phyloP scores from a whole-genome alignment of 148 eudicot species.

The Vaccinium vitisidaea region DNA sequence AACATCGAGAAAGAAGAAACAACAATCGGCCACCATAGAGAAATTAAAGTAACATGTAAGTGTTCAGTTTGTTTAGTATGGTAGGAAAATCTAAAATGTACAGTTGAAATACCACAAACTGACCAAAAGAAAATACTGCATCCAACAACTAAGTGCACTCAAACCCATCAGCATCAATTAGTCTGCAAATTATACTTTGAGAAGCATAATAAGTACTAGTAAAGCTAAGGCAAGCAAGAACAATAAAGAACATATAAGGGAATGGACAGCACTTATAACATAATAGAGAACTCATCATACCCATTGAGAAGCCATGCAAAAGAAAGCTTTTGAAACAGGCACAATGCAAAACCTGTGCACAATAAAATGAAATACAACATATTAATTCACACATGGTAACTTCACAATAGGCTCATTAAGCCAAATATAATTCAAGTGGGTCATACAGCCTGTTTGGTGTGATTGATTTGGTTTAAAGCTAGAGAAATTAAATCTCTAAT shows the following conservation, averaged over 20 bases:
- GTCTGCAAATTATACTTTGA: not conserved
- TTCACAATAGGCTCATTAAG: not conserved
- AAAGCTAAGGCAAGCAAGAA: not conserved
- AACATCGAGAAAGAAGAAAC: not conserved
- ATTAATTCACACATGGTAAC: not conserved
- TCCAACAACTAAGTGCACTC: not conserved
- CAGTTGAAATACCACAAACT: not conserved
- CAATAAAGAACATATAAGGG: not conserved
- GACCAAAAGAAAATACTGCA: not conserved
- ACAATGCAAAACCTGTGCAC: slow-evolving; percentile 10
- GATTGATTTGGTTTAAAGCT: not conserved
- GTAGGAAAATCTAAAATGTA: not conserved
- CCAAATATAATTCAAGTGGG: not conserved
- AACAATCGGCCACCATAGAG: not conserved
- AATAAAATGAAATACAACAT: not conserved
- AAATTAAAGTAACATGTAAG: not conserved
- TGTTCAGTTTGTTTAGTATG: not conserved
- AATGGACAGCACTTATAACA: too few relatives aligned
- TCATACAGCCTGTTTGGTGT: not conserved
- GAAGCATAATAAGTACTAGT: not conserved
- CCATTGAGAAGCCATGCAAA: slow-evolving; percentile 2
- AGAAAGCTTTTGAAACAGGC: slow-evolving; percentile 5
- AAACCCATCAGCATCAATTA: not conserved
- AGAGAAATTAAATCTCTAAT: not conserved
- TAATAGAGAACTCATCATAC: not conserved